phyloP scores from a whole-genome alignment of 768 basidiomycete species.

The Tremella yokohamensis region DNA sequence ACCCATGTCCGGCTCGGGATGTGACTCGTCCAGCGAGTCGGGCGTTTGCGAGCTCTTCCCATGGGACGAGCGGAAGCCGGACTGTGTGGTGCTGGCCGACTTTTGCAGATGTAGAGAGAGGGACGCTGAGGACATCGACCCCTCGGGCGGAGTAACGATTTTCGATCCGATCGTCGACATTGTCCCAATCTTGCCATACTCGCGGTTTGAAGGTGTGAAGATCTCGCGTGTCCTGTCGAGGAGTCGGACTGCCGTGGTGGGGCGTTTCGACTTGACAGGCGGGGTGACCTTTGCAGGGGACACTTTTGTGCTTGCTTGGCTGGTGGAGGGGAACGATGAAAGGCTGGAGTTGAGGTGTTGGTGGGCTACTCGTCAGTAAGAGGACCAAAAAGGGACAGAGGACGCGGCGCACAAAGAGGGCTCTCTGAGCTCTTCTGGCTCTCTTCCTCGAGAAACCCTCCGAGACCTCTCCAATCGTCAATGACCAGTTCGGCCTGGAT shows the following conservation, averaged over 20 bases:
- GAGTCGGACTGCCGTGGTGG: neutral
- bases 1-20: neutral
- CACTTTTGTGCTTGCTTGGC: neutral
- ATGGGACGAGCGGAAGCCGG: neutral
- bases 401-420: neutral
- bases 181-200: neutral
- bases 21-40: neutral
- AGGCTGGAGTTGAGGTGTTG: neutral
- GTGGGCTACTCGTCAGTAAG: neutral
- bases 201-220: neutral
- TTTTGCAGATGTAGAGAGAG: neutral
- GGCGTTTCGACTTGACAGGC: constrained; percentile 2
- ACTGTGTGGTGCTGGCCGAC: neutral
- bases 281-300: neutral
- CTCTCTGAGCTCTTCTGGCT: neutral
- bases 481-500: constrained; percentile 1
- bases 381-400: neutral
- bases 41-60: neutral
- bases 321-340: neutral
- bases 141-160: neutral
- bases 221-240: neutral
- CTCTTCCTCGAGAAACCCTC: neutral
- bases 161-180: neutral
- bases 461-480: constrained; percentile 1
- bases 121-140: neutral